Percentiles rank a stretch among this genome's conserved stretches.
Evolutionary conservation across 495 filamentous ascomycete species (phyloP).

Genomic region (Aspergillus mulundensis): DNA sequence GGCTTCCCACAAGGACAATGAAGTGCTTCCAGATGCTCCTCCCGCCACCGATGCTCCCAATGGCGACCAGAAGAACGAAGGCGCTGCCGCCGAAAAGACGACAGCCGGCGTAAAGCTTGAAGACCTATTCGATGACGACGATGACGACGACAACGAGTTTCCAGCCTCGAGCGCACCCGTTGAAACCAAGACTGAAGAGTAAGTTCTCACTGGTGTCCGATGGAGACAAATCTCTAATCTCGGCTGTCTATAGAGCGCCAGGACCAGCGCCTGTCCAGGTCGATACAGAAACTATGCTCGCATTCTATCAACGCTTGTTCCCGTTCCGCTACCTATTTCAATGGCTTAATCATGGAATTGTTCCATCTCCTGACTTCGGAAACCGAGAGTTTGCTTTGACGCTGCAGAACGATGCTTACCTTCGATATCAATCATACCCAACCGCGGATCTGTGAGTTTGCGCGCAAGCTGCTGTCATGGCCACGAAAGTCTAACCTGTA

Average conservation of each 20-base stretch:
- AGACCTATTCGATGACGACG: slow-evolving; percentile 72
- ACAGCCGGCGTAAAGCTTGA: slow-evolving; percentile 63
- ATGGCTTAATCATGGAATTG: slow-evolving; percentile 93
- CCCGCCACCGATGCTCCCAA: slow-evolving; percentile 15
- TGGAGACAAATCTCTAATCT: slow-evolving; percentile 9
- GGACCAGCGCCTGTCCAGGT: slow-evolving; percentile 41
- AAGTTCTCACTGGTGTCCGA: slow-evolving; percentile 11
- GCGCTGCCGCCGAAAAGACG: slow-evolving; percentile 26
- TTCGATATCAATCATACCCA: slow-evolving; percentile 87
- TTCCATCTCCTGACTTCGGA: slow-evolving; percentile 79
- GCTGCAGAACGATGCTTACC: slow-evolving; percentile 79
- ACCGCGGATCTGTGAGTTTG: slow-evolving; percentile 75
- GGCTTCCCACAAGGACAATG: slow-evolving; percentile 29
- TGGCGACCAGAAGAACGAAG: slow-evolving; percentile 18
- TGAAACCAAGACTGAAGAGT: slow-evolving; percentile 43
- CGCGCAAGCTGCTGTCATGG: neutral
- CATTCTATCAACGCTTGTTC: slow-evolving; percentile 94
- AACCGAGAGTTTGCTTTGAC: slow-evolving; percentile 96
- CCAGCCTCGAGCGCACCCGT: slow-evolving; percentile 51
- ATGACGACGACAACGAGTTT: slow-evolving; percentile 76
- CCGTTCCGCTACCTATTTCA: slow-evolving; percentile 94
- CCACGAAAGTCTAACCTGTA: slow-evolving; percentile 9
- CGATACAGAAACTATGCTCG: slow-evolving; percentile 78
- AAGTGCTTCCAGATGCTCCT: slow-evolving; percentile 40
- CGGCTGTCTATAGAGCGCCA: slow-evolving; percentile 8